Evolutionary conservation across 768 basidiomycete genomes (phyloP).

Genomic region (Cytidiella melzeri): DNA sequence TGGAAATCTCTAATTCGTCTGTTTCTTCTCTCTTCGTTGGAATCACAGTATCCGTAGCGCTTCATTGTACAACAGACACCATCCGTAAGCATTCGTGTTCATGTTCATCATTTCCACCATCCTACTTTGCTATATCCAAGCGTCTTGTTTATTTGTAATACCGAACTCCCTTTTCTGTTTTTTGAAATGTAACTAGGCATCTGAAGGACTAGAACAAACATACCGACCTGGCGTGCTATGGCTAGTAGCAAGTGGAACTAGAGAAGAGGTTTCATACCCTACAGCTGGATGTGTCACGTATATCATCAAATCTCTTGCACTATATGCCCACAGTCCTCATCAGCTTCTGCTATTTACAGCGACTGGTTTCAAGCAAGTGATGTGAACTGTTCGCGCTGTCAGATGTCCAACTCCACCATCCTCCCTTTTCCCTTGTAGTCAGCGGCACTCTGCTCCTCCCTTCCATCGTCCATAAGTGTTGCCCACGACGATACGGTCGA

Average conservation of each 20-base stretch:
- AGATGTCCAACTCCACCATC: too few species aligned
- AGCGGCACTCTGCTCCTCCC: too few species aligned
- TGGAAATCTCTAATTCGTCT: background rate
- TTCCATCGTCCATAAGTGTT: background rate
- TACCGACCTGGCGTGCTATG: too few species aligned
- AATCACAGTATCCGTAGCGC: slow-evolving; percentile 1
- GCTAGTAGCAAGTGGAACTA: too few species aligned
- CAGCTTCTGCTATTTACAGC: too few species aligned
- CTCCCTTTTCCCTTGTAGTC: too few species aligned
- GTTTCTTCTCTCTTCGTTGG: background rate
- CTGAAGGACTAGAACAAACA: slow-evolving; percentile 2
- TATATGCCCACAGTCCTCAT: too few species aligned
- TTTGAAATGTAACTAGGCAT: background rate
- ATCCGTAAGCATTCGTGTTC: background rate
- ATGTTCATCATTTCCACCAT: slow-evolving; percentile 9
- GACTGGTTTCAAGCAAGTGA: too few species aligned
- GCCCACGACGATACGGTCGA: background rate
- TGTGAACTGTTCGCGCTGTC: too few species aligned
- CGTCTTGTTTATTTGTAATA: background rate
- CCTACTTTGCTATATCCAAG: background rate
- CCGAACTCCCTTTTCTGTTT: background rate
- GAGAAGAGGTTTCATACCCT: too few species aligned
- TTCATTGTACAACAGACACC: background rate
- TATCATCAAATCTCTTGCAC: too few species aligned
- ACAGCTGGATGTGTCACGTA: too few species aligned